Evolutionary conservation across 306 rosid genomes (phyloP).

Genomic region (Adenanthera pavonina): DNA sequence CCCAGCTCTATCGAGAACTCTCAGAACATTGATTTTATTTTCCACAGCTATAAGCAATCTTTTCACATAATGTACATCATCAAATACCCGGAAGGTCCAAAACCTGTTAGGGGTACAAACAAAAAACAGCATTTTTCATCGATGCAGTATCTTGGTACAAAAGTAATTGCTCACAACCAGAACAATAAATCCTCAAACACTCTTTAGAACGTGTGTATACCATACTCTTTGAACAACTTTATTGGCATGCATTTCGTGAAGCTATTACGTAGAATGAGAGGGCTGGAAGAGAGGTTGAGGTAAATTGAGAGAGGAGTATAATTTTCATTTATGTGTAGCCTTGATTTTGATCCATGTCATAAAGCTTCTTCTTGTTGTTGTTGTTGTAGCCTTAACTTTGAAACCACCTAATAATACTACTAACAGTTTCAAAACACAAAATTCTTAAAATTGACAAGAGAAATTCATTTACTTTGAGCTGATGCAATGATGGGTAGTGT

Average conservation of each 20-base stretch:
- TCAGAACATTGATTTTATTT: background rate
- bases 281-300: background rate
- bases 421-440: background rate
- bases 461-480: background rate
- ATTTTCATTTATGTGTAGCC: background rate
- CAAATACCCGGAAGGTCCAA: background rate
- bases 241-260: background rate
- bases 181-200: background rate
- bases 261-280: background rate
- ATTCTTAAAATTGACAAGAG: background rate
- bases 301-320: background rate
- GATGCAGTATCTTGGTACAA: background rate
- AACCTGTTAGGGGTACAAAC: background rate
- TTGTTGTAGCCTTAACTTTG: background rate
- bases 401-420: background rate
- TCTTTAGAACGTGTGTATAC: background rate
- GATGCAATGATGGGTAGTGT: background rate
- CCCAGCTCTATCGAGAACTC: slow-evolving; percentile 4
- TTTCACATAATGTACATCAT: background rate
- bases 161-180: background rate
- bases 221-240: background rate
- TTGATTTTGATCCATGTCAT: background rate
- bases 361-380: too few relatives aligned
- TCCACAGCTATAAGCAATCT: background rate
- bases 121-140: background rate